Evolutionary conservation across 805 yeast genomes (phyloP).

Genomic region (Spathaspora girioi): DNA sequence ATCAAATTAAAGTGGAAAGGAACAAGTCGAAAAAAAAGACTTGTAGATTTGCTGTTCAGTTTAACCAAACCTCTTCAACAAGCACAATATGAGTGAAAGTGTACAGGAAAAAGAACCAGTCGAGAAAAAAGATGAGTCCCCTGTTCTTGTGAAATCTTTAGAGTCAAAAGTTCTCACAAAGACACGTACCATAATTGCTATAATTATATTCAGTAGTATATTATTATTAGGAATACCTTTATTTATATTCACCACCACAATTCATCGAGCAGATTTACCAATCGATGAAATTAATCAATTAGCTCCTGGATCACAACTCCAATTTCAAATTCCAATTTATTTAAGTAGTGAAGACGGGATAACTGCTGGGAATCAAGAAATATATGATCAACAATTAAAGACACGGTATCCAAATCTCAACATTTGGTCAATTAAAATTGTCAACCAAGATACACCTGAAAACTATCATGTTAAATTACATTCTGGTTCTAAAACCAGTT

Average conservation of each 20-base stretch:
- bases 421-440: slow-evolving; percentile 24
- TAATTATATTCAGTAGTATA: slow-evolving; percentile 11
- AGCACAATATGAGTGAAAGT: background rate
- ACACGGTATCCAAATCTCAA: slow-evolving; percentile 19
- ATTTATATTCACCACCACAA: slow-evolving; percentile 57
- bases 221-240: slow-evolving; percentile 50
- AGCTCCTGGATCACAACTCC: slow-evolving; percentile 20
- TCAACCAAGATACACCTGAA: slow-evolving; percentile 19
- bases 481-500: slow-evolving; percentile 4
- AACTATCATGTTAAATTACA: slow-evolving; percentile 15
- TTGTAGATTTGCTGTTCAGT: background rate
- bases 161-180: background rate
- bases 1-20: background rate
- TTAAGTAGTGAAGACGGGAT: slow-evolving; percentile 32
- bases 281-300: slow-evolving; percentile 34
- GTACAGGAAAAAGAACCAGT: background rate
- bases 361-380: slow-evolving; percentile 28
- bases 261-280: slow-evolving; percentile 62
- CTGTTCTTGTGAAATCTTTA: background rate
- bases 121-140: background rate
- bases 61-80: background rate
- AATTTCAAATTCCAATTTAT: slow-evolving; percentile 41
- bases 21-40: background rate
- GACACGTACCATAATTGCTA: slow-evolving; percentile 7
- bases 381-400: slow-evolving; percentile 27